A percentile compares a stretch with the other conserved stretches of the same genome.
These are phyloP conservation scores for Eucalyptus pauciflora DNA, from an alignment of 345 rosid genomes.

Conservation along the genomic window DNA sequence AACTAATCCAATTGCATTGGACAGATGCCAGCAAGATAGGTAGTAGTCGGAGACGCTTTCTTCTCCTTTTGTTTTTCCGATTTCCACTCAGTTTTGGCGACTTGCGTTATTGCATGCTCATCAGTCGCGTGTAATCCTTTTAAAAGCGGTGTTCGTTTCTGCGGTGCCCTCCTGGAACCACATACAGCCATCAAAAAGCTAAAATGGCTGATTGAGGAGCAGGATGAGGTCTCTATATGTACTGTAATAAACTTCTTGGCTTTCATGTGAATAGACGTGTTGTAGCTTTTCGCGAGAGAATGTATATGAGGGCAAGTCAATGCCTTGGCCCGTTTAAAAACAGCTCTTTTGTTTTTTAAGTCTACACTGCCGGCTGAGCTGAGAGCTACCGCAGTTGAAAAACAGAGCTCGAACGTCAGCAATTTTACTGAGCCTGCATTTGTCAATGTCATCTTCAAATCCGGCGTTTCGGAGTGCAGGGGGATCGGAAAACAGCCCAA, in stretches of 20 bases:
- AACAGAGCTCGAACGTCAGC: neutral
- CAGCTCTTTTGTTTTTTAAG: neutral
- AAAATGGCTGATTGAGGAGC: conserved; percentile 20
- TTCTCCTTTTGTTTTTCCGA: neutral
- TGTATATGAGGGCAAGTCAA: neutral
- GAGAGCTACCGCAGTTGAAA: neutral
- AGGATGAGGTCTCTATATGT: conserved; percentile 2
- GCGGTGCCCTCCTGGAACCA: conserved; percentile 19
- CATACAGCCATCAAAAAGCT: neutral
- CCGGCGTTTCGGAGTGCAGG: neutral
- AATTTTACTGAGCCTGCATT: neutral
- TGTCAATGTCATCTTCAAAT: neutral
- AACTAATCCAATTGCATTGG: neutral
- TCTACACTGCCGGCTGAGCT: neutral
- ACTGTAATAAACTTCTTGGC: neutral
- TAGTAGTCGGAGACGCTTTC: neutral
- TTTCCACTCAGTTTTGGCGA: neutral
- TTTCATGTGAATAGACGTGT: neutral
- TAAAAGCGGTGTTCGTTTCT: neutral
- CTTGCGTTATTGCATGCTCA: neutral
- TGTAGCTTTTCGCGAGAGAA: neutral
- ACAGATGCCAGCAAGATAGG: neutral
- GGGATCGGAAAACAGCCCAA: neutral
- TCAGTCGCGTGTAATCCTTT: neutral
- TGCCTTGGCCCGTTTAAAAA: neutral